Conservation (phyloP, 2,329 filamentous ascomycete species). For the Westerdykella ornata region DNA sequence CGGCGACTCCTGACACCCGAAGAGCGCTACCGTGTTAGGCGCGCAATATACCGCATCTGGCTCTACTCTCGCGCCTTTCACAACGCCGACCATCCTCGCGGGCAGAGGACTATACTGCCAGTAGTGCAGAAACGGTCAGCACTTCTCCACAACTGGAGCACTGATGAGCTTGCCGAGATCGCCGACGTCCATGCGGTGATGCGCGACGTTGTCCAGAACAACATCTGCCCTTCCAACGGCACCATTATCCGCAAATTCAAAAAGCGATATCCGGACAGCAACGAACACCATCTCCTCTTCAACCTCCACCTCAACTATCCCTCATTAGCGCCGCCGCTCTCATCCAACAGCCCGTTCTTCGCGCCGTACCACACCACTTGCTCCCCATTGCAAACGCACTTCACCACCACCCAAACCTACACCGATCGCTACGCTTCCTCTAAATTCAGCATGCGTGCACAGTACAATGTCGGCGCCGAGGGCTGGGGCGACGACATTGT, state of each 20-base stretch:
- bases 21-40: slow-evolving; percentile 49
- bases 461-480: slow-evolving; percentile 50
- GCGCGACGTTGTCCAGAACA: slow-evolving; percentile 50
- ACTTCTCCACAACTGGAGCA: slow-evolving; percentile 55
- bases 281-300: slow-evolving; percentile 46
- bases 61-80: slow-evolving; percentile 55
- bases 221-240: slow-evolving; percentile 57
- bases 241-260: slow-evolving; percentile 54
- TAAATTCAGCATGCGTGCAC: slow-evolving; percentile 44
- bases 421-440: slow-evolving; percentile 39
- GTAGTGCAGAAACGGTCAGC: slow-evolving; percentile 48
- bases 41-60: slow-evolving; percentile 56
- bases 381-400: slow-evolving; percentile 31
- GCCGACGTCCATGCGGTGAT: slow-evolving; percentile 53
- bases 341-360: slow-evolving; percentile 28
- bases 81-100: slow-evolving; percentile 46
- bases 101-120: slow-evolving; percentile 43
- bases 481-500: slow-evolving; percentile 59
- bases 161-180: slow-evolving; percentile 51
- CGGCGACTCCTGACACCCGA: slow-evolving; percentile 47
- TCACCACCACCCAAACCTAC: slow-evolving; percentile 29
- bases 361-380: slow-evolving; percentile 14
- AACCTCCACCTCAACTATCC: slow-evolving; percentile 49
- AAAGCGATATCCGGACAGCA: slow-evolving; percentile 48
- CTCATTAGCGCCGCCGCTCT: slow-evolving; percentile 13